Percentiles rank a stretch among this genome's conserved stretches.
phyloP scores from a whole-genome alignment of 1,284 basidiomycete genomes.

The Tilletia caries region DNA sequence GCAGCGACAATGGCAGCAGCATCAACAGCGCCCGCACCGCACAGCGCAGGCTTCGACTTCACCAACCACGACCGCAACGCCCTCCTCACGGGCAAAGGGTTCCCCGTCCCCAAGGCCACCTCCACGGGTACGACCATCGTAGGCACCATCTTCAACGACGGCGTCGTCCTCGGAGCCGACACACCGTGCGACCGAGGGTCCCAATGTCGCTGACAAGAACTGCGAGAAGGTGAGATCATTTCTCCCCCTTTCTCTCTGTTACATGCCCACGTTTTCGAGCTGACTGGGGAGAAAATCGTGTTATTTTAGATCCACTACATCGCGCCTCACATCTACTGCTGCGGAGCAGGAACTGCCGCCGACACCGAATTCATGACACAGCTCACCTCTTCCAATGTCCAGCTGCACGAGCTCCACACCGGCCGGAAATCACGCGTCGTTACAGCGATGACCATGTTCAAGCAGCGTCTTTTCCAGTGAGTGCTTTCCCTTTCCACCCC shows the following conservation, averaged over 20 bases:
- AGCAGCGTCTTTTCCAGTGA: constrained; percentile 77
- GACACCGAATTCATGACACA: constrained; percentile 83
- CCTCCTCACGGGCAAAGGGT: constrained; percentile 66
- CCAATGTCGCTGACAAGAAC: constrained; percentile 98
- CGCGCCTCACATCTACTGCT: constrained; percentile 73
- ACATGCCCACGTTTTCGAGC: too few relatives aligned
- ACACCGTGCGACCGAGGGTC: constrained; percentile 90
- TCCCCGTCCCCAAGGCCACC: constrained; percentile 58
- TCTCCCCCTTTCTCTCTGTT: too few relatives aligned
- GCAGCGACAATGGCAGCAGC: not conserved
- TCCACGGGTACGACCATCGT: constrained; percentile 90
- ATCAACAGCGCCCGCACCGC: not conserved
- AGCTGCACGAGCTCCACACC: constrained; percentile 50
- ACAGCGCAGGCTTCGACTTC: constrained; percentile 64
- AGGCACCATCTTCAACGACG: constrained; percentile 85
- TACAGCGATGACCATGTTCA: constrained; percentile 97
- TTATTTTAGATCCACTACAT: constrained; percentile 91
- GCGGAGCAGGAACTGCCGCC: constrained; percentile 95
- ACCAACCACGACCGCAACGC: constrained; percentile 72
- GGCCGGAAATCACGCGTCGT: constrained; percentile 67
- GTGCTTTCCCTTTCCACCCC: constrained; percentile 36
- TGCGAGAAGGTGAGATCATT: constrained; percentile 90
- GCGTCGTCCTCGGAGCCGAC: constrained; percentile 92
- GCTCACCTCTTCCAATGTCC: constrained; percentile 50
- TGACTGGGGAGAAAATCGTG: too few relatives aligned